These are phyloP conservation scores for Mycena rebaudengoi DNA, from an alignment of 768 basidiomycete species.

Conservation along the genomic window DNA sequence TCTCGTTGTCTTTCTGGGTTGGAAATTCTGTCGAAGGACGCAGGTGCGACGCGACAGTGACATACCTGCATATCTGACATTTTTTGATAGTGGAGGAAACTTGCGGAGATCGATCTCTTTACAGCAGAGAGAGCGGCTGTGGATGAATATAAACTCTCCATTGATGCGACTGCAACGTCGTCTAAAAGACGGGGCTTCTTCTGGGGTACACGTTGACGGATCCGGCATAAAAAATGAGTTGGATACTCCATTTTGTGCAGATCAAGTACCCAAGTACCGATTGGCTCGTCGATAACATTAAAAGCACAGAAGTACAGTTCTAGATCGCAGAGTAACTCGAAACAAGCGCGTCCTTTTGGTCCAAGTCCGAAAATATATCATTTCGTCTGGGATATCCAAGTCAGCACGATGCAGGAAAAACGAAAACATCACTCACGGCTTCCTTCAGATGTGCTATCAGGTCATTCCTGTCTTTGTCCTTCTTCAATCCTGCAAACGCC, in stretches of 20 bases:
- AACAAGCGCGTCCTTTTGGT: too few species aligned
- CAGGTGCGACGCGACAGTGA: conserved; percentile 38
- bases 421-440: conserved; percentile 55
- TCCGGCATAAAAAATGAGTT: too few species aligned
- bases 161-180: too few species aligned
- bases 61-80: neutral
- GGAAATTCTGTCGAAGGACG: conserved; percentile 53
- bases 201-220: too few species aligned
- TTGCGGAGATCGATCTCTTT: conserved; percentile 52
- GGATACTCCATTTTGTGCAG: too few species aligned
- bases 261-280: too few species aligned
- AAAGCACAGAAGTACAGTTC: too few species aligned
- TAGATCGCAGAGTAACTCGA: too few species aligned
- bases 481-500: conserved; percentile 99
- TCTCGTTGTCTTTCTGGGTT: conserved; percentile 51
- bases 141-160: conserved; percentile 61
- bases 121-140: conserved; percentile 52
- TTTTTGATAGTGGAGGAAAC: conserved; percentile 44
- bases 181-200: too few species aligned
- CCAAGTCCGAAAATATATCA: too few species aligned
- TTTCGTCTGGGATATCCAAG: neutral
- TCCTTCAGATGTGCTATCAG: conserved; percentile 87
- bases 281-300: too few species aligned
- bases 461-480: conserved; percentile 97
- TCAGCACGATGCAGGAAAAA: neutral